Conservation (phyloP, 768 basidiomycete genomes). For the Mrakia blollopis region DNA sequence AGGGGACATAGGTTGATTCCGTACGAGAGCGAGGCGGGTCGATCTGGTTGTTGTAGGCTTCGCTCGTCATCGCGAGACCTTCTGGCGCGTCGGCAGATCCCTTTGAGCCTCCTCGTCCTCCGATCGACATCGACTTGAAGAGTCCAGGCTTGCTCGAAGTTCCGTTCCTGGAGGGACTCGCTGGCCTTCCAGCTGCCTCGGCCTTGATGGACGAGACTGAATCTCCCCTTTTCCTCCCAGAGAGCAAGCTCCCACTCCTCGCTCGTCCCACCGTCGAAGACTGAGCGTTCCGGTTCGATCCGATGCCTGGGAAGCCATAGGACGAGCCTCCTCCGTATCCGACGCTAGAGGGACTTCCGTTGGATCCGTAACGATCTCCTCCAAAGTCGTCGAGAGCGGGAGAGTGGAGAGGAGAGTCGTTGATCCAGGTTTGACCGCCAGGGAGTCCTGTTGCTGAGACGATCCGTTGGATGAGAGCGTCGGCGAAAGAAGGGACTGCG, state of each 20-base stretch:
- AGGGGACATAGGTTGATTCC: not conserved
- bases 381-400: conserved; percentile 20
- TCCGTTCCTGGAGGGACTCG: conserved; percentile 2
- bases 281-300: not conserved
- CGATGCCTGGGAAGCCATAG: conserved; percentile 23
- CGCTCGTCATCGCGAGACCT: conserved; percentile 19
- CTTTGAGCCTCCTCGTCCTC: conserved; percentile 10
- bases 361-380: conserved; percentile 4
- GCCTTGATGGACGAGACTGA: conserved; percentile 21
- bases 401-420: conserved; percentile 44
- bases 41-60: not conserved
- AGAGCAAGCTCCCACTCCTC: conserved; percentile 7
- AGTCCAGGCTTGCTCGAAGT: conserved; percentile 9
- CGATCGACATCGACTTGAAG: conserved; percentile 23
- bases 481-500: conserved; percentile 71
- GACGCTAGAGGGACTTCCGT: not conserved
- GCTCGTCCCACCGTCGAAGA: not conserved
- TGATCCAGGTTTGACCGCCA: conserved; percentile 58
- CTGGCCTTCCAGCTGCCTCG: not conserved
- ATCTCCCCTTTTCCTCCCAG: conserved; percentile 20
- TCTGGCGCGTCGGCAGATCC: not conserved
- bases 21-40: not conserved
- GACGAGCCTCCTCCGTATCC: not conserved
- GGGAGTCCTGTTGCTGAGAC: conserved; percentile 1
- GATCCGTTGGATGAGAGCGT: conserved; percentile 66